Base-by-base conservation (phyloP, 75 land plant species). In the Larix kaempferi region DNA sequence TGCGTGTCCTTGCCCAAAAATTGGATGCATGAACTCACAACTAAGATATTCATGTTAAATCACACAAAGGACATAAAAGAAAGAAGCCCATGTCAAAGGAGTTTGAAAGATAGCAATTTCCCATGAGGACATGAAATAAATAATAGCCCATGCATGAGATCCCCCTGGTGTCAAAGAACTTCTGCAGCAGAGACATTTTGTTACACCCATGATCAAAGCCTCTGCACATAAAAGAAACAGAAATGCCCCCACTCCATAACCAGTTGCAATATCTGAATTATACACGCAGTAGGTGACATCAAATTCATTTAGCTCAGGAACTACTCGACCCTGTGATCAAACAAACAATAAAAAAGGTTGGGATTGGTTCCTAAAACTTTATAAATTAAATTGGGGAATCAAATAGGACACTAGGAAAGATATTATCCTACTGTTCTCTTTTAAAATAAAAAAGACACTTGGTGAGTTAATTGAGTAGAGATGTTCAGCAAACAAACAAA, bases 161-260 rank as follows among this genome's bases (percentile, higher is more conserved):
- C 80, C 82, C 25, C 96, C 94, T 35, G 97, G 91, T 57, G 88
- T 79, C 74, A 93, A 82, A 49, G 91, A 85, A 65, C 81, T 84
- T 15, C 99, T 93, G 76, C 95, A 96, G 80, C 96, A 96, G 87
- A 96, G 84, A 86, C 96, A 94, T 78, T 80, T 88, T 59, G 96
- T 94, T 12, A 92, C 88, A 27, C 84, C 91, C 92, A 92, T 90
- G 22, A 94, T 78, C 33, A 96, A 75, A 10, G 85, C 83, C 78
- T 91, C 82, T 61, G 91, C 78, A 54, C 90, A 80, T 37, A 93
- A 80, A 59, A 91, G 89, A 79, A 94, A 90, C 80, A 94, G 78
- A 61, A 96, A 88, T 61, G 90, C 82, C n/a, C 93, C 93, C 17
- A 86, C 92, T 27, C 93, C 99, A 73, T 90, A 87, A 23, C 95